Base-by-base conservation (phyloP, 257 asterid species). In the Oldenlandia corymbosa region DNA sequence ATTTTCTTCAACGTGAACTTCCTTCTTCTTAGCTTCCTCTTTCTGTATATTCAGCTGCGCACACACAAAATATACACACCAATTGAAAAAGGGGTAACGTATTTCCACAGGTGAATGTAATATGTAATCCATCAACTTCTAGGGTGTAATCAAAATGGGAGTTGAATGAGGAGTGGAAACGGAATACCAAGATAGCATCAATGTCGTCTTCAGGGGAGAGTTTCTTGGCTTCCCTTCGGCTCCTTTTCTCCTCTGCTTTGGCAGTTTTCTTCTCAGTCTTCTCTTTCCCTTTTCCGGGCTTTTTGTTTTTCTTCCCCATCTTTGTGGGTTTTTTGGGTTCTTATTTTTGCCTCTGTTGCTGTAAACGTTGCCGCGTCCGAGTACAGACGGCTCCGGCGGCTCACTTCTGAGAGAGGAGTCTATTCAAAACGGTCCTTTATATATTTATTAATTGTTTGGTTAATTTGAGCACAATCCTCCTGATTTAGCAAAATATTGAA, bases 11-110 rank as follows among this genome's bases (percentile, higher is more conserved):
- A 93, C 65, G 53, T 79, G 93, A 23, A 92, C 88, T 81, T 92
- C 97, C 84, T 90, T 90, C 91, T 90, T 93, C 75, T 93, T 90
- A 6, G 97, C 95, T 70, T 93, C 99, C 87, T 93, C 99, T 60
- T 90, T 93, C 57, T 85, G 94, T 72, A 93, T 82, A 68, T 72
- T 84, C 72, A 73, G 66, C 94, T 86, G 7, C 58, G 28, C 64
- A 30, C 56, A 9, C 48, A 43, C 12, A 12, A 17, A 45, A 24
- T 4, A 60, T 23, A 62, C 41, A 32, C 14, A 0, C 30, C 20
- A 36, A 1, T 9, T 10, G 21, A n/a, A n/a, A n/a, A n/a, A n/a
- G n/a, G n/a, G n/a, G n/a, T n/a, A n/a, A n/a, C n/a, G n/a, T n/a
- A n/a, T 41, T 36, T 43, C 39, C 16, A 52, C 24, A 23, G 42